Percentiles rank a stretch among this genome's conserved stretches.
phyloP scores from a whole-genome alignment of 768 basidiomycete species.

The Mrakia frigida region DNA sequence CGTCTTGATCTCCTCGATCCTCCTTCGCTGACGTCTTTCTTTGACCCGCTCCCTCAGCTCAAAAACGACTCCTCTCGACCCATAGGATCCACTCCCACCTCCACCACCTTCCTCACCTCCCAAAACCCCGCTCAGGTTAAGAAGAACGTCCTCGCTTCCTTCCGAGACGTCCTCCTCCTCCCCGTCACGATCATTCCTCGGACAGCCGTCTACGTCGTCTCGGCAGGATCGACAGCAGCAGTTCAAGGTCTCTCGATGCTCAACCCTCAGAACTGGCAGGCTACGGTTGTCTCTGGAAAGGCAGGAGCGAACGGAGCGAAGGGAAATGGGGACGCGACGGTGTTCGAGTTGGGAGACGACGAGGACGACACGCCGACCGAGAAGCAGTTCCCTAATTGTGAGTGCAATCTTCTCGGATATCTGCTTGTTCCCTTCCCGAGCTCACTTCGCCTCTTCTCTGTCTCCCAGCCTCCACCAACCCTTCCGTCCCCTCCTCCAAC shows the following conservation, averaged over 20 bases:
- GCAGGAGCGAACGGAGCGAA: background rate
- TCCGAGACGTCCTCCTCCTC: slow-evolving; percentile 78
- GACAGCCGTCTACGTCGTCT: slow-evolving; percentile 52
- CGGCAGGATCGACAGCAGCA: slow-evolving; percentile 68
- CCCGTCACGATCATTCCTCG: slow-evolving; percentile 96
- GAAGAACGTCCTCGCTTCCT: slow-evolving; percentile 84
- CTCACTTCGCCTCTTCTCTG: background rate
- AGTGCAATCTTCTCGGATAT: background rate
- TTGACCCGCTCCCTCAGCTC: background rate
- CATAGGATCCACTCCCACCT: background rate
- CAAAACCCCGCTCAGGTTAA: slow-evolving; percentile 88
- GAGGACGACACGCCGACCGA: slow-evolving; percentile 32
- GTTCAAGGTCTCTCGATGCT: slow-evolving; percentile 82
- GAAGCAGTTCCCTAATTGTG: slow-evolving; percentile 1
- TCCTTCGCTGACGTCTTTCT: background rate
- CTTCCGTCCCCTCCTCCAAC: background rate
- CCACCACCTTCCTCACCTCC: slow-evolving; percentile 67
- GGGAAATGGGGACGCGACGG: slow-evolving; percentile 23
- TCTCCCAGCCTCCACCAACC: slow-evolving; percentile 20
- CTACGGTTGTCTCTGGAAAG: slow-evolving; percentile 13
- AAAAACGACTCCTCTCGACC: slow-evolving; percentile 27
- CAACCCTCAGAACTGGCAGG: slow-evolving; percentile 76
- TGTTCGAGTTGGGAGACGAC: slow-evolving; percentile 34
- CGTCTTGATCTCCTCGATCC: background rate
- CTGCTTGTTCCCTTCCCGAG: background rate